Evolutionary conservation across 2,329 filamentous ascomycete species (phyloP).

Genomic region (Diaporthe sp.): DNA sequence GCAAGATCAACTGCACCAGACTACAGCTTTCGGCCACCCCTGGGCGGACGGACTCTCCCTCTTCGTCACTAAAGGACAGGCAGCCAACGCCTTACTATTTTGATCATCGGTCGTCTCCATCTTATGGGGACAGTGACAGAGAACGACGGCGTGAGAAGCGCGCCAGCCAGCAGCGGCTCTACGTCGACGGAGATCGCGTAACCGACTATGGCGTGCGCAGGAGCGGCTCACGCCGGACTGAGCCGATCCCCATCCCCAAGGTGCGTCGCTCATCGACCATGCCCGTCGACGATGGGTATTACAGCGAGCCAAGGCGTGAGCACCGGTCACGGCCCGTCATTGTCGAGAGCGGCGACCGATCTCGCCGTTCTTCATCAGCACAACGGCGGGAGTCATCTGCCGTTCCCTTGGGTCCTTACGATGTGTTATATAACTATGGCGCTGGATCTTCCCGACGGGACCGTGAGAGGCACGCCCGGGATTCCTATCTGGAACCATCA

Average conservation of each 20-base stretch:
- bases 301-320: conserved; percentile 33
- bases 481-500: conserved; percentile 27
- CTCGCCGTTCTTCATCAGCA: conserved; percentile 35
- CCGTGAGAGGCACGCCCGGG: conserved; percentile 18
- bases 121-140: conserved; percentile 25
- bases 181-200: conserved; percentile 39
- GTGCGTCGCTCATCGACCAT: conserved; percentile 36
- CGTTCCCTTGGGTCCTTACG: conserved; percentile 37
- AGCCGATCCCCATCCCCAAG: conserved; percentile 40
- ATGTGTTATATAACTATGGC: conserved; percentile 35
- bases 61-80: conserved; percentile 38
- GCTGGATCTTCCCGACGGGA: conserved; percentile 32
- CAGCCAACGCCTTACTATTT: conserved; percentile 40
- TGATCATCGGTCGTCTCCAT: conserved; percentile 34
- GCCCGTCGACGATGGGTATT: conserved; percentile 38
- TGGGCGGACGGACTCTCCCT: conserved; percentile 28
- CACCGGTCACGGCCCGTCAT: conserved; percentile 30
- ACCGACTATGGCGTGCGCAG: conserved; percentile 38
- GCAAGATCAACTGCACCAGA: conserved; percentile 47
- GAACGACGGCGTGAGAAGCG: conserved; percentile 39
- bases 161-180: conserved; percentile 35
- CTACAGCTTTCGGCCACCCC: conserved; percentile 36
- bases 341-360: conserved; percentile 32
- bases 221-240: conserved; percentile 29
- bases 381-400: conserved; percentile 36